phyloP scores from a whole-genome alignment of 2,329 filamentous ascomycete genomes.

The Microcera coccophila region DNA sequence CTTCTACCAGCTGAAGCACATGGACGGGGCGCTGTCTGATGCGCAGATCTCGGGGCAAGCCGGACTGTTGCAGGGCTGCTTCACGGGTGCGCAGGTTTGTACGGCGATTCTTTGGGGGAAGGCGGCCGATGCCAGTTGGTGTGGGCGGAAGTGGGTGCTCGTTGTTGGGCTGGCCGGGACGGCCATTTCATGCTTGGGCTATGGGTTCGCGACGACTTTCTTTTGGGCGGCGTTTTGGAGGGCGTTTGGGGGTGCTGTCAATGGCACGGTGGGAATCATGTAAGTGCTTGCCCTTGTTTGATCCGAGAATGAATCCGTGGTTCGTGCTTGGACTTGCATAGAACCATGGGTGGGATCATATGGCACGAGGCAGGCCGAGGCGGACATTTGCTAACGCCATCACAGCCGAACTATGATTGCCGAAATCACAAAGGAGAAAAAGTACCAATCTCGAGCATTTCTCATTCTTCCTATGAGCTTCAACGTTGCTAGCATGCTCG shows the following conservation, averaged over 20 bases:
- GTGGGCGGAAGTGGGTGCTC: slow-evolving; percentile 67
- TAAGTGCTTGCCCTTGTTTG: slow-evolving; percentile 23
- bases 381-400: slow-evolving; percentile 2
- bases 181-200: slow-evolving; percentile 63
- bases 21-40: slow-evolving; percentile 52
- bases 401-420: slow-evolving; percentile 45
- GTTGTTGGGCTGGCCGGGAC: slow-evolving; percentile 66
- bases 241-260: slow-evolving; percentile 56
- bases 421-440: slow-evolving; percentile 46
- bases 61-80: slow-evolving; percentile 66
- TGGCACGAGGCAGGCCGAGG: neutral
- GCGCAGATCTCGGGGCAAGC: slow-evolving; percentile 62
- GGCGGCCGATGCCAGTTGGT: slow-evolving; percentile 54
- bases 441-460: slow-evolving; percentile 46
- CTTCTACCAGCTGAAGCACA: slow-evolving; percentile 70
- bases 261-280: slow-evolving; percentile 49
- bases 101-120: slow-evolving; percentile 73
- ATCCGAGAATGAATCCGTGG: neutral
- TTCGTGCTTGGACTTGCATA: neutral
- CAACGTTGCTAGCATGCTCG: slow-evolving; percentile 44
- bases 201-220: slow-evolving; percentile 68
- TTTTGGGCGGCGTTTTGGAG: slow-evolving; percentile 62
- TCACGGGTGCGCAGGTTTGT: slow-evolving; percentile 69
- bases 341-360: neutral
- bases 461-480: slow-evolving; percentile 47